These are phyloP conservation scores for Botryotinia calthae DNA, from an alignment of 2,329 filamentous ascomycete genomes.

Conservation along the genomic window DNA sequence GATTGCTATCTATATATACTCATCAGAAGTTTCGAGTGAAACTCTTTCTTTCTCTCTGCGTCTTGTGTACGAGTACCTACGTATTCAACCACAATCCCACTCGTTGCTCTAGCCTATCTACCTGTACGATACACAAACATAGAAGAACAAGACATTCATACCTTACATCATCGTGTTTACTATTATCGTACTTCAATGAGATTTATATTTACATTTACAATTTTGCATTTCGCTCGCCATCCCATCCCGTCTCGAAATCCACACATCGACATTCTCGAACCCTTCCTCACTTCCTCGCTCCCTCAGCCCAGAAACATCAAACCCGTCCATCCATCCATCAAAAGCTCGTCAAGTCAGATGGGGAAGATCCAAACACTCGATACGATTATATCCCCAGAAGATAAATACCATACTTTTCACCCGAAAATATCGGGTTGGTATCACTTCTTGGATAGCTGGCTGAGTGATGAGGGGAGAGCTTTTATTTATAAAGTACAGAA, in stretches of 20 bases:
- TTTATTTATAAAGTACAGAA: too few species aligned
- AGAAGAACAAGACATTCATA: not conserved
- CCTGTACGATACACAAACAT: not conserved
- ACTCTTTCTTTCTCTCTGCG: not conserved
- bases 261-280: not conserved
- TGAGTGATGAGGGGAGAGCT: too few species aligned
- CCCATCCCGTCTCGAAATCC: not conserved
- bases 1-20: not conserved
- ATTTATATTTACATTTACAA: not conserved
- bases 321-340: too few species aligned
- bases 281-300: too few species aligned
- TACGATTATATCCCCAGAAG: too few species aligned
- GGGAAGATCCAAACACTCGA: too few species aligned
- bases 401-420: too few species aligned
- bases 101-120: not conserved
- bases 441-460: too few species aligned
- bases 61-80: not conserved
- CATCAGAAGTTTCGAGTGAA: not conserved
- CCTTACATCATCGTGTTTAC: not conserved
- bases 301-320: too few species aligned
- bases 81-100: not conserved
- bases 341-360: too few species aligned
- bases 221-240: too few species aligned
- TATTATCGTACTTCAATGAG: not conserved
- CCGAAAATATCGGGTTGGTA: too few species aligned